phyloP scores from a whole-genome alignment of 2,329 filamentous ascomycete species.

The Penicillium sp. region DNA sequence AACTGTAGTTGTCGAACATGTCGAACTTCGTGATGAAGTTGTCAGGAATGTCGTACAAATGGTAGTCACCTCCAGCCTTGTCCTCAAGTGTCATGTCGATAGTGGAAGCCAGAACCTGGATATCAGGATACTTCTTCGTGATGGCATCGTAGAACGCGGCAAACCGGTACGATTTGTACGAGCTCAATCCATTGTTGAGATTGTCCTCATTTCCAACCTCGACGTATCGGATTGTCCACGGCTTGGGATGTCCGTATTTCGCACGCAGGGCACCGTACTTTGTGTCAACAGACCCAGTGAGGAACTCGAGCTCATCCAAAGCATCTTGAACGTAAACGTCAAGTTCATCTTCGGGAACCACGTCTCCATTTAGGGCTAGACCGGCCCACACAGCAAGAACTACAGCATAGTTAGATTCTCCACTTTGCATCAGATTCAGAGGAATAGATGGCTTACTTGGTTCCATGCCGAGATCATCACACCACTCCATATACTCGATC shows the following conservation, averaged over 20 bases:
- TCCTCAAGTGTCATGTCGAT: constrained; percentile 31
- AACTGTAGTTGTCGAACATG: constrained; percentile 56
- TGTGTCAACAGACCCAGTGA: constrained; percentile 33
- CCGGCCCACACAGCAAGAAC: constrained; percentile 52
- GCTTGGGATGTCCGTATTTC: constrained; percentile 63
- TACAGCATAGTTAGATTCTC: background rate
- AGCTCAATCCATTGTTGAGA: constrained; percentile 57
- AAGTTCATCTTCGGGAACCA: constrained; percentile 41
- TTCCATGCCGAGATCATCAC: constrained; percentile 50
- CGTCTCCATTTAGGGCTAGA: constrained; percentile 45
- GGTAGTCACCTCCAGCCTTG: constrained; percentile 44
- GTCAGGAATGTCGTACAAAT: constrained; percentile 58
- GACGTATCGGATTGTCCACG: constrained; percentile 64
- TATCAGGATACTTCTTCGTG: constrained; percentile 59
- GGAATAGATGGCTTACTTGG: constrained; percentile 29
- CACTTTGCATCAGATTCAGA: background rate
- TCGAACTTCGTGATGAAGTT: constrained; percentile 55
- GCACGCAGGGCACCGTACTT: constrained; percentile 55
- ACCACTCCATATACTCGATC: constrained; percentile 55
- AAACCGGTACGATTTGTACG: constrained; percentile 61
- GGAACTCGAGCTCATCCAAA: constrained; percentile 38
- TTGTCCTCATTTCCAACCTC: constrained; percentile 73
- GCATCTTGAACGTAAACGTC: constrained; percentile 41
- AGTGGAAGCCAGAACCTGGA: constrained; percentile 49
- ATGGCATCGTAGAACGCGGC: constrained; percentile 64